Evolutionary conservation across 2,329 filamentous ascomycete genomes (phyloP), one percentile per base, ranked within the genome.

Genomic region (Ophiosphaerella herpotricha): DNA sequence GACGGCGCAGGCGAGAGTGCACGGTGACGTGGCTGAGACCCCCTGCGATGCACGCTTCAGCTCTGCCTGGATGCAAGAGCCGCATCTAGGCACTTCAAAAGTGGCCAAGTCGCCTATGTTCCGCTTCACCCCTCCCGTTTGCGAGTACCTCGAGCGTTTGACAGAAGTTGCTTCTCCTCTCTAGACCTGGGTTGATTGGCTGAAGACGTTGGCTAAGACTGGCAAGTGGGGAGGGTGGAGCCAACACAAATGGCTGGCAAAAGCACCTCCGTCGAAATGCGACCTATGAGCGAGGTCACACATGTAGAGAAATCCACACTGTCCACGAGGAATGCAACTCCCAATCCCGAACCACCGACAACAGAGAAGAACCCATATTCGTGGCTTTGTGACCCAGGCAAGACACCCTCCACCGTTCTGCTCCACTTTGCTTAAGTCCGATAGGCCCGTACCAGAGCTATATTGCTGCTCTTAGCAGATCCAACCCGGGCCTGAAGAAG

Each of bases 361-460:
- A 29, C 26, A 9, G 44, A 57, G 5, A 18, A 48, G 11, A 16
- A 39, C 13, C 48, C 63, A 43, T 65, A 65, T 14, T 58, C 53
- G 1, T 71, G 68, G 66, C 43, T 71, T 5, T 71, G 68, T 48
- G 51, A 63, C 33, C 46, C 60, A 42, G 66, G 67, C 68, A 52
- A 21, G 46, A 33, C 23, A 35, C 11, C 37, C 21, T 29, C 24
- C 9, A 7, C 24, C 12, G 5, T 11, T 14, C 6, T 21, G 9
- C 26, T 7, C 8, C 12, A 33, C 31, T n/a, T 39, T 21, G 42
- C 49, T 64, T 21, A 62, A 45, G 1, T 35, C 8, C 18, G 8
- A 33, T 38, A 72, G 67, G 67, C 7, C 50, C 50, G 14, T 72
- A 72, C 36, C 58, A 54, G 31, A 33, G 64, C 16, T 70, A 70